Evolutionary conservation across 2,329 filamentous ascomycete species (phyloP).

Genomic region (Fusarium setosum): DNA sequence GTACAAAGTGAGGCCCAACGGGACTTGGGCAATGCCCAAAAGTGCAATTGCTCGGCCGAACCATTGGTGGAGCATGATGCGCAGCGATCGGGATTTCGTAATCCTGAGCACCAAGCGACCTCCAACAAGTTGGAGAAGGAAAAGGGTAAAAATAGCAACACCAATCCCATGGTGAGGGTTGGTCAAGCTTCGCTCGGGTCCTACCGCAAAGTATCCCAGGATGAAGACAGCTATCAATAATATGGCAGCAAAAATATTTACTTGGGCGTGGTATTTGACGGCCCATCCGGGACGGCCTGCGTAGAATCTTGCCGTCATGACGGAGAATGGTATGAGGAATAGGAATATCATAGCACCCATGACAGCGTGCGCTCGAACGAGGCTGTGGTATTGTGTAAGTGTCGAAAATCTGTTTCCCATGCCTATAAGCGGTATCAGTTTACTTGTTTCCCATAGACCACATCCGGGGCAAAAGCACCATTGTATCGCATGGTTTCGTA

Average conservation of each 20-base stretch:
- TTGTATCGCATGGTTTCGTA: constrained; percentile 88
- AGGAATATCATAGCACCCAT: constrained; percentile 80
- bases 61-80: constrained; percentile 86
- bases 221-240: constrained; percentile 78
- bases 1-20: constrained; percentile 90
- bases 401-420: constrained; percentile 85
- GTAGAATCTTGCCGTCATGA: constrained; percentile 80
- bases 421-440: too few relatives aligned
- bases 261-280: constrained; percentile 77
- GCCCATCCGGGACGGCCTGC: constrained; percentile 69
- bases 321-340: constrained; percentile 77
- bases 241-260: constrained; percentile 76
- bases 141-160: constrained; percentile 79
- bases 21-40: constrained; percentile 87
- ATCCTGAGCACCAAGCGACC: constrained; percentile 72
- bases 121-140: constrained; percentile 77
- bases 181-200: constrained; percentile 74
- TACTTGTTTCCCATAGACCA: too few relatives aligned
- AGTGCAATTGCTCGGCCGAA: constrained; percentile 81
- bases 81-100: constrained; percentile 59
- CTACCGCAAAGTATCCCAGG: constrained; percentile 83
- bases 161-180: constrained; percentile 91
- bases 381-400: constrained; percentile 74
- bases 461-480: constrained; percentile 62
- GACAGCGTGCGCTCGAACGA: constrained; percentile 78